Evolutionary conservation across 2,329 filamentous ascomycete species (phyloP), one percentile per base, ranked within the genome.

Genomic region (Calonectria pseudoreteaudii): DNA sequence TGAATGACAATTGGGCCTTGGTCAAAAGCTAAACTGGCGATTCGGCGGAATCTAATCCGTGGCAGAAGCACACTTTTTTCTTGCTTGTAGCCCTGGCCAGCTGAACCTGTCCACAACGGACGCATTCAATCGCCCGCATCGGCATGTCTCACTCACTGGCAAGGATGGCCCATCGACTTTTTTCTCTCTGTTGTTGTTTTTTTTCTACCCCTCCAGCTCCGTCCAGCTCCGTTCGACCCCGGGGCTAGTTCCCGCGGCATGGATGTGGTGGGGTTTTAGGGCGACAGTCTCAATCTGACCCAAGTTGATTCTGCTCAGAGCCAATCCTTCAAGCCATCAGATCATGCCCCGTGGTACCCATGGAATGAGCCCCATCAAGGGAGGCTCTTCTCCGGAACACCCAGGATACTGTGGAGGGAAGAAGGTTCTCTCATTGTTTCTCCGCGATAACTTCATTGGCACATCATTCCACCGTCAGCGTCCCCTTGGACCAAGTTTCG

Each of bases 391-490:
- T 72, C 70, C 60, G 44, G 49, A 2, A 31, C 50, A 50, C 36
- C 23, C 11, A 36, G 10, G 50, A 38, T 28, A 38, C n/a, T 60
- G 44, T 70, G 66, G n/a, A 68, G 56, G 74, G 60, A 36, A 44
- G 34, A 31, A 47, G 28, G 23, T n/a, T 65, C 4, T 36, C 26
- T 3, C 34, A 23, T 38, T 34, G 38, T 30, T 30, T 26, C n/a
- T 26, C 56, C 56, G n/a, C 31, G 56, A 60, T 60, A 60, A 18
- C 47, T 62, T n/a, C 26, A 31, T 49, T 18, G 23, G 26, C 49
- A 31, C 74, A 75, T 78, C 78, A 80, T 74, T 64, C 71, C 65
- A 76, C 68, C 78, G 75, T 80, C 78, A 78, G 70, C 72, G 71
- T 71, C 60, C 58, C 68, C 52, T 73, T 70, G 9, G 26, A 56